phyloP scores from a whole-genome alignment of 495 filamentous ascomycete genomes.

The Entonaema liquescens region DNA sequence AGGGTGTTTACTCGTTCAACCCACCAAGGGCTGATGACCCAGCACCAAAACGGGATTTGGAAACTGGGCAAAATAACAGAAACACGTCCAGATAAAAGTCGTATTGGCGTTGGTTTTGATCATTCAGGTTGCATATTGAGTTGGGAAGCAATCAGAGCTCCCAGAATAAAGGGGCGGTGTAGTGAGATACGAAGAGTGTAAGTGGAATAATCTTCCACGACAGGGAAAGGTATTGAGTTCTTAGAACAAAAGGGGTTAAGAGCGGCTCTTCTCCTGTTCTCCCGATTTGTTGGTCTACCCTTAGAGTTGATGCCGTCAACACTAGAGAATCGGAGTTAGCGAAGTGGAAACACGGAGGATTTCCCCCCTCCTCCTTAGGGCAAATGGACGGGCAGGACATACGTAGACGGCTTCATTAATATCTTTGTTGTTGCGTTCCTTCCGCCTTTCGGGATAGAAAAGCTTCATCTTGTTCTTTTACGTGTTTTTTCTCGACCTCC shows the following conservation, averaged over 20 bases:
- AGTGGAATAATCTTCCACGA: neutral
- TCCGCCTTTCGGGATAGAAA: constrained; percentile 13
- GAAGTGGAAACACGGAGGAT: constrained; percentile 20
- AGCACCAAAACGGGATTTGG: neutral
- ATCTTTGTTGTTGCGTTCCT: neutral
- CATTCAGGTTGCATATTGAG: constrained; percentile 1
- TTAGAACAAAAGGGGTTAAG: neutral
- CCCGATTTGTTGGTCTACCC: neutral
- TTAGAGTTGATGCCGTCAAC: constrained; percentile 6
- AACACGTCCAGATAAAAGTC: neutral
- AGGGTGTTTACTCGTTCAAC: neutral
- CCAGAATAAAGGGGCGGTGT: neutral
- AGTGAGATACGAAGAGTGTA: neutral
- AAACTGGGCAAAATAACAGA: neutral
- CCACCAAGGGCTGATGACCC: neutral
- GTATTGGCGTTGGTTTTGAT: neutral
- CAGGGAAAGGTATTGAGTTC: neutral
- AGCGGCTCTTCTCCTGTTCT: neutral
- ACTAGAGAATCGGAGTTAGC: constrained; percentile 17
- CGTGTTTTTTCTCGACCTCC: neutral
- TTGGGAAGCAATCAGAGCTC: neutral
- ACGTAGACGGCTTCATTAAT: constrained; percentile 12
- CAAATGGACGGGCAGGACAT: constrained; percentile 14
- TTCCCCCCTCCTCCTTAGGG: constrained; percentile 1
- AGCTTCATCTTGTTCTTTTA: neutral